Percentiles rank a stretch among this genome's conserved stretches.
Conservation (phyloP, 1,284 basidiomycete genomes). For the Wolfiporia cocos region DNA sequence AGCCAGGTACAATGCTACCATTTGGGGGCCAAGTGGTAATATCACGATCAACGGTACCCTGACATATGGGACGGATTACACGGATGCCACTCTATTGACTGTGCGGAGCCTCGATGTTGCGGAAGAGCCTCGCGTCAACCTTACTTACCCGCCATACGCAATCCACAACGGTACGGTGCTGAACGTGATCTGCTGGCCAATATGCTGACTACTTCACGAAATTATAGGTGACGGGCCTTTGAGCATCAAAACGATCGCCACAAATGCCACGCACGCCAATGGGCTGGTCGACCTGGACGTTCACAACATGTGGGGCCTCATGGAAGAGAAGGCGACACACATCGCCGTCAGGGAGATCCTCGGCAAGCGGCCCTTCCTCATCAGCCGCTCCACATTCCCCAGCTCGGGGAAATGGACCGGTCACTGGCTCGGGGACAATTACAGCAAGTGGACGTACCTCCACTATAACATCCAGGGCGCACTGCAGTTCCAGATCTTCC, state of each 20-base stretch:
- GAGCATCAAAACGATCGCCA: conserved; percentile 44
- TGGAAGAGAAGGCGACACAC: conserved; percentile 59
- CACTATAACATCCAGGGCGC: conserved; percentile 56
- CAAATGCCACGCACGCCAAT: conserved; percentile 54
- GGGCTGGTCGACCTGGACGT: conserved; percentile 53
- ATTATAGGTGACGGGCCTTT: conserved; percentile 38
- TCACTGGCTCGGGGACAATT: conserved; percentile 53
- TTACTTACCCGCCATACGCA: conserved; percentile 58
- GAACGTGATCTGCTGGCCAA: conserved; percentile 3
- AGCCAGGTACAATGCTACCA: conserved; percentile 52
- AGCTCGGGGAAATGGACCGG: conserved; percentile 60
- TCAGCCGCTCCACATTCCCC: conserved; percentile 62
- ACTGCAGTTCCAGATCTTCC: conserved; percentile 71
- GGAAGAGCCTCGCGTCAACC: conserved; percentile 36
- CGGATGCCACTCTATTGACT: not conserved
- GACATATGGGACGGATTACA: conserved; percentile 36
- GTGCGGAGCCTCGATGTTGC: conserved; percentile 43
- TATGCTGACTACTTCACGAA: not conserved
- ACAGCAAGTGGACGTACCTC: conserved; percentile 57
- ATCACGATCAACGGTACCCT: conserved; percentile 62
- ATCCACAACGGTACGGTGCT: conserved; percentile 57
- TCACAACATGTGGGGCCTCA: conserved; percentile 62
- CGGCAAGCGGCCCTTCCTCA: conserved; percentile 58
- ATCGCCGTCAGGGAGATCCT: conserved; percentile 43
- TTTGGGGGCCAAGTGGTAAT: conserved; percentile 68